Evolutionary conservation across 106 monocot species (phyloP), one percentile per base, ranked within the genome.

Genomic region (Gastrodia elata): DNA sequence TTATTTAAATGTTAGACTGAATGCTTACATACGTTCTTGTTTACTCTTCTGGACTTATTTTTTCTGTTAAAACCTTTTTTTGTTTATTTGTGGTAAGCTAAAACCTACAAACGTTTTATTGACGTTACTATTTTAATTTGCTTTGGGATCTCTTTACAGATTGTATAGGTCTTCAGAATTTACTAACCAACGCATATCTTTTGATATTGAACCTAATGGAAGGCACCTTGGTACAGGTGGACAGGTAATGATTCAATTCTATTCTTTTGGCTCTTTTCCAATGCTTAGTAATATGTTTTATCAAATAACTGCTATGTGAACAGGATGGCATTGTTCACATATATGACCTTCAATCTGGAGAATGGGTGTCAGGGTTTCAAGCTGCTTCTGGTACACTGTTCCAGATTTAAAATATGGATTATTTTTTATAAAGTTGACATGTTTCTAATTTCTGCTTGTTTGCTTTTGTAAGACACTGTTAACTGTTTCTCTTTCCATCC

Each of bases 171-270:
- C 90, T 72, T 74, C 98, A 40, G 98, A 98, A 65, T 76, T 73
- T 76, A 98, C 98, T 57, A 93, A 98, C 77, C 98, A 98, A 74
- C 74, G 91, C 61, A 93, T 98, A 87, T 77, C 91, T 68, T 98
- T 98, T 80, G 98, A 93, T 78, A 93, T 98, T 65, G 98, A 98
- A 18, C 88, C 93, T 75, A 91, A 72, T 77, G 98, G 98, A 10
- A 88, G 91, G 68, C 83, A 93, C 70, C 93, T 98, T 80, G 93
- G 86, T 64, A 85, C 98, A 61, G 98, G 98, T 42, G 98, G 98
- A 41, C 81, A 93, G 96, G 94, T 91, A 80, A 5, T 68, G 32
- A 42, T 15, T 8, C 2, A 18, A 39, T 2, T 3, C 39, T 40
- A 10, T 11, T 7, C 69, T 40, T 69, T 69, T 40, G 25, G 39